Base-by-base conservation (phyloP, 2,329 filamentous ascomycete species). In the Neoscytalidium dimidiatum region DNA sequence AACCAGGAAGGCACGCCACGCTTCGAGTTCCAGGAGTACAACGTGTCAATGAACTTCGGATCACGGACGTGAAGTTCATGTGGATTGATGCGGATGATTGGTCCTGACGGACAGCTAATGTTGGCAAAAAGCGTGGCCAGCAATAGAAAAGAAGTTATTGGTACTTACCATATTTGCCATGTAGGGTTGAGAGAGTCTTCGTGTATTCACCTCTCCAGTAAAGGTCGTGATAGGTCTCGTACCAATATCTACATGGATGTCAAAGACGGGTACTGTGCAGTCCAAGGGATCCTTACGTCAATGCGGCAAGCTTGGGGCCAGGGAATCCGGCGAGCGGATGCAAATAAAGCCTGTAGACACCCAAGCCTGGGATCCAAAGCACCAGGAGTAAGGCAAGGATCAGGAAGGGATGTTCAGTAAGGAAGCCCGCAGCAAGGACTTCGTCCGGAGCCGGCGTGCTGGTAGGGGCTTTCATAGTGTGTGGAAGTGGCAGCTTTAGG, bases 21-120 rank as follows among this genome's bases (percentile, higher is more conserved):
- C 11, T 66, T 66, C 28, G 58, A 29, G 46, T n/a, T n/a, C 17
- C 23, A 21, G 4, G 53, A 63, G 52, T 77, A 78, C 17, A 78
- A 65, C 6, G 73, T 68, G 7, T 77, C 74, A 52, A 73, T 77
- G 71, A 75, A 80, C 57, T 70, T 69, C 26, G 76, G 71, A 67
- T 81, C 79, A 46, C 75, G 70, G 67, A 81, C 77, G 62, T 82
- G 80, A 31, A 81, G 64, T 68, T 81, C 79, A 64, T 77, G 60
- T 5, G 79, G 79, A 4, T 75, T 79, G 64, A 81, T 79, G 58
- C 79, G 74, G 21, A 81, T 71, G 43, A 81, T 76, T 5, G 79
- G 79, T 13, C 78, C 78, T 77, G 31, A 19, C 28, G 4, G 3
- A 9, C 2, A 8, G 17, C 19, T 9, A 13, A 48, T 19, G 9